These are phyloP conservation scores for Inga leiocalycina DNA, from an alignment of 306 rosid species.

Conservation along the genomic window DNA sequence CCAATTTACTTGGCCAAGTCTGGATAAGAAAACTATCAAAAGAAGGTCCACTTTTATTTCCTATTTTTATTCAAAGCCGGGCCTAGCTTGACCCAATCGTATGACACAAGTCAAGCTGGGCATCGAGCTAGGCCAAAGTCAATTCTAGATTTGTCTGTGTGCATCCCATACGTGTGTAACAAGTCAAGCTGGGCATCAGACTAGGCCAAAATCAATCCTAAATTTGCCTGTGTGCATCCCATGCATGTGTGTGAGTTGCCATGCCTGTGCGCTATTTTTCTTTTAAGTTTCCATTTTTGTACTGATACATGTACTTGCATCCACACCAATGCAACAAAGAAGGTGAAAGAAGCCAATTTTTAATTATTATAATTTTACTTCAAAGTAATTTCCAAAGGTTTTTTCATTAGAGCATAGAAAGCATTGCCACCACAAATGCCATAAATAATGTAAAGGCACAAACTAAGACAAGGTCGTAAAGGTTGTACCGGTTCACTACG, in stretches of 20 bases:
- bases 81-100: neutral
- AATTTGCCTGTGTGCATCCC: neutral
- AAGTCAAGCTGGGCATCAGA: neutral
- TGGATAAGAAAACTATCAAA: neutral
- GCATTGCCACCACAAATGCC: slow-evolving; percentile 4
- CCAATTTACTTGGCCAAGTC: neutral
- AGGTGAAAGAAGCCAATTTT: neutral
- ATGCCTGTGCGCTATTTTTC: neutral
- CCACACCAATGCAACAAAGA: neutral
- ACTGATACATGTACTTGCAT: neutral
- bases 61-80: neutral
- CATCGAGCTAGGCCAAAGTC: neutral
- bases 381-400: neutral
- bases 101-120: neutral
- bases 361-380: neutral
- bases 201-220: neutral
- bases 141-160: neutral
- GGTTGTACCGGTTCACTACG: slow-evolving; percentile 84
- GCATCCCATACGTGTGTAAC: neutral
- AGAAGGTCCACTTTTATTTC: neutral
- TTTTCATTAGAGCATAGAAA: neutral
- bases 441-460: slow-evolving; percentile 6
- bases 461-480: slow-evolving; percentile 45
- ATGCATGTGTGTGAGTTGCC: neutral
- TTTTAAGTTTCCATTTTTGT: neutral